Base-by-base conservation (phyloP, 352 stramenopile genomes). In the Pythium dissimile region DNA sequence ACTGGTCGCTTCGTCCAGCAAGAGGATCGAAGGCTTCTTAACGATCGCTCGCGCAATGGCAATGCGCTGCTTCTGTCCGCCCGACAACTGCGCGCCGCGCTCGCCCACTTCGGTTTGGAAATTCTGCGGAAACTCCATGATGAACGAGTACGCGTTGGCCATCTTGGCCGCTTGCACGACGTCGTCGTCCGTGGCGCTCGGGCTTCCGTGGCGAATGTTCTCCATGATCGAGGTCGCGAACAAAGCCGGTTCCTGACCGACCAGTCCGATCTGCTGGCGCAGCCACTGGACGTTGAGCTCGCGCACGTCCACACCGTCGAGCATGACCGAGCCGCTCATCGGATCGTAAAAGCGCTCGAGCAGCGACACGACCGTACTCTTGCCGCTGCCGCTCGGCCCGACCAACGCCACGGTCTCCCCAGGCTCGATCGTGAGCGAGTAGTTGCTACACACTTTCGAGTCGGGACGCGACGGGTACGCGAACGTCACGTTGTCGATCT, bases 61-160 rank as follows among this genome's bases (percentile, higher is more conserved):
- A 61, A 98, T 88, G 16, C 93, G 71, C 62, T 99, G 94, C 54
- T 97, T 97, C 77, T 98, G 95, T 10, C 92, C 94, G 24, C 92
- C 92, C 13, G 64, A 87, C 1, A 98, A 65, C 62, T 92, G 74
- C 13, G 92, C 73, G 18, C 89, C 91, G 12, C 84, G 61, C 53
- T 97, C 88, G 21, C 92, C 92, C 23, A 97, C 85, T 38, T 86
- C 54, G 6, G 93, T 98, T 46, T 95, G 71, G 49, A 96, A 94
- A 2, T 76, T 77, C 2, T 89, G 45, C 3, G 91, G 86, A 58
- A 98, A 92, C 3, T 41, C 49, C 8, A 66, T 64, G 56, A 98
- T 92, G 59, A 97, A 97, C 23, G n/a, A 20, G 27, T 32, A 48
- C 10, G 50, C 50, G 18, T 58, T 58, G 21, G 50, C 50, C 50